These are phyloP conservation scores for Sorghum bicolor DNA, from an alignment of 176 grass and related monocot species.

Conservation along the genomic window DNA sequence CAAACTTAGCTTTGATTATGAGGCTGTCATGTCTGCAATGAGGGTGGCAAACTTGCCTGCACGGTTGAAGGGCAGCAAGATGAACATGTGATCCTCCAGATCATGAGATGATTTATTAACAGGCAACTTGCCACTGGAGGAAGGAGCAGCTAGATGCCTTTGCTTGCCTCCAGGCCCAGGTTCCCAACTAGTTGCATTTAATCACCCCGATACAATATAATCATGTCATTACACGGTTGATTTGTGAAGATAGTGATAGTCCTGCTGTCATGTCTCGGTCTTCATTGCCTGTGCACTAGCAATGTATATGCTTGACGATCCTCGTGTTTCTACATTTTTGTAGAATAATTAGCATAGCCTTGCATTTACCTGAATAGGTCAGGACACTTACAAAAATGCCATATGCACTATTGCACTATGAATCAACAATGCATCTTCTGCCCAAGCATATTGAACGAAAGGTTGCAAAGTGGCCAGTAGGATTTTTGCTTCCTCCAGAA, in stretches of 20 bases:
- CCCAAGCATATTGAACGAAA: not conserved
- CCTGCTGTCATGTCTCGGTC: not conserved
- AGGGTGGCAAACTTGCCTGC: not conserved
- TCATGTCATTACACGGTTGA: not conserved
- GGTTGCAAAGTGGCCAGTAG: not conserved
- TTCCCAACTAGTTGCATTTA: not conserved
- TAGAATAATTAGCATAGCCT: not conserved
- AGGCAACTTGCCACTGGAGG: not conserved
- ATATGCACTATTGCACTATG: not conserved
- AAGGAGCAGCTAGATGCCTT: not conserved
- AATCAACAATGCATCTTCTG: not conserved
- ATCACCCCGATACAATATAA: not conserved
- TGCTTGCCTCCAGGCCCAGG: not conserved
- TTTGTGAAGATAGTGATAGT: not conserved
- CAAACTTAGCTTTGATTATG: not conserved
- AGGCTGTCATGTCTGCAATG: not conserved
- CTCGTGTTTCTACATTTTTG: not conserved
- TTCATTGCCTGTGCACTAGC: not conserved
- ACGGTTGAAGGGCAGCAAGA: not conserved
- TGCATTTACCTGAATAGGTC: not conserved
- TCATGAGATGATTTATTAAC: not conserved
- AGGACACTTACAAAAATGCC: not conserved
- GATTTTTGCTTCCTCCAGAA: not conserved
- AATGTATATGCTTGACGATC: not conserved
- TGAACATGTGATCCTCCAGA: conserved; percentile 1